Conservation (phyloP, 441 rosid genomes). For the Erodium moschatum region DNA sequence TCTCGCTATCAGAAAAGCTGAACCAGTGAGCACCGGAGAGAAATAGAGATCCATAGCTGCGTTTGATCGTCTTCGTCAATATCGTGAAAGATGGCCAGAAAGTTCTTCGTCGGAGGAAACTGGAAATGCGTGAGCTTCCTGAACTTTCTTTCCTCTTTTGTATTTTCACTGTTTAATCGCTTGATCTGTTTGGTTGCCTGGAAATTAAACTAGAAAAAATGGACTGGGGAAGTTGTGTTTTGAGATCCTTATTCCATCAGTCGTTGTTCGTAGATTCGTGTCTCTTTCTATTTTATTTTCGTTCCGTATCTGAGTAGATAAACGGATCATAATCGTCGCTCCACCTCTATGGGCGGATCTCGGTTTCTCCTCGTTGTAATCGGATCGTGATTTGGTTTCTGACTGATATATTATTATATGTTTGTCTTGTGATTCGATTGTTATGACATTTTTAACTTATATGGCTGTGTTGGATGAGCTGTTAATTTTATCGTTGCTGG, state of each 20-base stretch:
- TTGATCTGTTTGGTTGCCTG: background rate
- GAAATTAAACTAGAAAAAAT: background rate
- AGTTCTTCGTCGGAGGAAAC: constrained; percentile 7
- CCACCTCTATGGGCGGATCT: background rate
- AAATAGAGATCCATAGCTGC: background rate
- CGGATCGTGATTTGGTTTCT: background rate
- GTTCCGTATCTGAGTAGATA: background rate
- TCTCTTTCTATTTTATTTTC: background rate
- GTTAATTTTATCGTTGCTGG: background rate
- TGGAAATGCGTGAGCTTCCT: background rate
- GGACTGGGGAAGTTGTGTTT: background rate
- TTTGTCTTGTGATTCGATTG: background rate
- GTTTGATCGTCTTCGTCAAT: background rate
- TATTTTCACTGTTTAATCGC: background rate
- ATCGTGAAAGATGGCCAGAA: constrained; percentile 2
- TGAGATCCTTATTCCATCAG: background rate
- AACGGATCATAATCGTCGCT: background rate
- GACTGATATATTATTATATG: background rate
- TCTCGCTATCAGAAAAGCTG: background rate
- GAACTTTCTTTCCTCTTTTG: background rate
- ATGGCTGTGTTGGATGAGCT: background rate
- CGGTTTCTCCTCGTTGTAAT: background rate
- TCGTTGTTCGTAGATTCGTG: background rate
- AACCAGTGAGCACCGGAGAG: background rate
- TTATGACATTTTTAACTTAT: background rate